These are phyloP conservation scores for Penicillium paneum DNA, from an alignment of 2,329 filamentous ascomycete genomes.

Conservation along the genomic window DNA sequence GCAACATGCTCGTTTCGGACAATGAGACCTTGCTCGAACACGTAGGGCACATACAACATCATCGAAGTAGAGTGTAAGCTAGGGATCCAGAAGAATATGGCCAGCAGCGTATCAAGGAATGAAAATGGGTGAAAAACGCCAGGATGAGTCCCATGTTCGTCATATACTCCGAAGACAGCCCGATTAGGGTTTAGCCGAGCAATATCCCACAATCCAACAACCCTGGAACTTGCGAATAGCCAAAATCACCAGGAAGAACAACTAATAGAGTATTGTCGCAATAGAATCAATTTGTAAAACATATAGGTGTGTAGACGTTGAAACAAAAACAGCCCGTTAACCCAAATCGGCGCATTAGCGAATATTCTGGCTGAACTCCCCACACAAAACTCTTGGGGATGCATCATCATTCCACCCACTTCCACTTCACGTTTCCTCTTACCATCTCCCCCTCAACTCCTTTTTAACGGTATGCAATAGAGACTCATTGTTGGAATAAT, in stretches of 20 bases:
- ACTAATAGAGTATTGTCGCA: background rate
- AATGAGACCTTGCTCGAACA: constrained; percentile 60
- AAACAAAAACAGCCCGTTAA: background rate
- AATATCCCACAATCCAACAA: constrained; percentile 26
- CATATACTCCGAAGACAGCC: background rate
- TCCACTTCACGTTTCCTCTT: constrained; percentile 13
- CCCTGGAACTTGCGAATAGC: background rate
- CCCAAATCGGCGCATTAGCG: constrained; percentile 20
- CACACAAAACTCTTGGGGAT: constrained; percentile 26
- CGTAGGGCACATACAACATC: constrained; percentile 58
- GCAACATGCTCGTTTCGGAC: constrained; percentile 61
- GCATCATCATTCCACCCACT: constrained; percentile 18
- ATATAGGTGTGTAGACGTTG: background rate
- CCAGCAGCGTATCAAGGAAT: constrained; percentile 42
- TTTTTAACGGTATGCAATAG: constrained; percentile 12
- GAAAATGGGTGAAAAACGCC: too few species aligned
- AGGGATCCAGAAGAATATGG: constrained; percentile 60
- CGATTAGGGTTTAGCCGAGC: constrained; percentile 42
- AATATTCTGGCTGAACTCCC: constrained; percentile 22
- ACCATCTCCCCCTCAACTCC: constrained; percentile 10
- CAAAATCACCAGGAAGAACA: background rate
- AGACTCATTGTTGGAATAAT: background rate
- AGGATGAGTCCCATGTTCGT: too few species aligned
- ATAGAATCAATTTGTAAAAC: background rate
- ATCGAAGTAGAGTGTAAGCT: constrained; percentile 62